phyloP scores from a whole-genome alignment of 768 basidiomycete species.

The Sutorius australiensis region DNA sequence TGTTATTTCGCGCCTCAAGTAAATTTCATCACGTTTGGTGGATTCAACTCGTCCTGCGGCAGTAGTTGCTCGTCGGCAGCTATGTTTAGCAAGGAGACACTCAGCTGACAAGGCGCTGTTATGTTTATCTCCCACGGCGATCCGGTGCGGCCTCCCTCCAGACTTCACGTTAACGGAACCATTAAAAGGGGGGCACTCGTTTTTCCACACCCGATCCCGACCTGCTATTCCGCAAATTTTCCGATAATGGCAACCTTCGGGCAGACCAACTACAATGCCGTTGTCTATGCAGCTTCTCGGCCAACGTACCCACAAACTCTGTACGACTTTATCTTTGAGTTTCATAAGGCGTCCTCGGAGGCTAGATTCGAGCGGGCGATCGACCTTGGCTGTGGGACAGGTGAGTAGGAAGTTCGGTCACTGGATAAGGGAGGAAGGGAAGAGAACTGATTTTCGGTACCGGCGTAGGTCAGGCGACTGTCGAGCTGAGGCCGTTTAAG shows the following conservation, averaged over 20 bases:
- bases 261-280: constrained; percentile 61
- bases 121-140: not conserved
- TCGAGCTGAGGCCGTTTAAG: constrained; percentile 51
- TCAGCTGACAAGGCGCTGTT: not conserved
- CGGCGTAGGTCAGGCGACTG: constrained; percentile 63
- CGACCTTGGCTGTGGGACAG: constrained; percentile 81
- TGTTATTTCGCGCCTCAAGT: not conserved
- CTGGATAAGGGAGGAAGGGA: not conserved
- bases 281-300: constrained; percentile 54
- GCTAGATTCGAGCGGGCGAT: constrained; percentile 54
- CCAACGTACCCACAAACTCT: constrained; percentile 67
- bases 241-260: constrained; percentile 67
- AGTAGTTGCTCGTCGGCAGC: not conserved
- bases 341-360: constrained; percentile 38
- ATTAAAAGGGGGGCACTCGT: not conserved
- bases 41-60: too few species aligned
- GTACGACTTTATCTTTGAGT: constrained; percentile 59
- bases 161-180: not conserved
- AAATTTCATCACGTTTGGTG: not conserved
- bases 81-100: not conserved
- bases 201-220: not conserved
- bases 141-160: not conserved
- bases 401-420: constrained; percentile 29
- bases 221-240: too few species aligned
- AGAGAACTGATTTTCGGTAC: too few species aligned